Evolutionary conservation across 208 protist species (phyloP).

Genomic region (Leishmania lainsoni): DNA sequence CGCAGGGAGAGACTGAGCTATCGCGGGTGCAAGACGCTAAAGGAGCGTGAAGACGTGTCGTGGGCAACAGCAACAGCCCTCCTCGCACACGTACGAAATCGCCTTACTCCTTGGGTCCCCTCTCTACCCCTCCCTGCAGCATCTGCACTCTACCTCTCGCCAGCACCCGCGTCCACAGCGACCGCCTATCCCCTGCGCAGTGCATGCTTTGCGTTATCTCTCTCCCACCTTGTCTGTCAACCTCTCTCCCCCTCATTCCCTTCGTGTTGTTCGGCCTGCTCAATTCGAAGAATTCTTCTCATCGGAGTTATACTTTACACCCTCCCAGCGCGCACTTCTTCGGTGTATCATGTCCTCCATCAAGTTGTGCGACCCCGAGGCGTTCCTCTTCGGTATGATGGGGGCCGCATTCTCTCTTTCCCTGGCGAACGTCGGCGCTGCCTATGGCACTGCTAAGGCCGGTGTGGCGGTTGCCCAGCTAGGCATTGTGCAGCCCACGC

Average conservation of each 20-base stretch:
- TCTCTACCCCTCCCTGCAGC: too few relatives aligned
- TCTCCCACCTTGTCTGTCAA: not conserved
- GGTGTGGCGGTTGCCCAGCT: constrained; percentile 96
- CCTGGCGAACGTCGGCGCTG: constrained; percentile 95
- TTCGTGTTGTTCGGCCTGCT: not conserved
- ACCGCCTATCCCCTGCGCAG: not conserved
- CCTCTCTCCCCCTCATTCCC: not conserved
- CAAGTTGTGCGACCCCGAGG: constrained; percentile 59
- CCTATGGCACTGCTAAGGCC: constrained; percentile 98
- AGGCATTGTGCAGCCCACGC: constrained; percentile 94
- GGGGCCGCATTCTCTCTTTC: constrained; percentile 90
- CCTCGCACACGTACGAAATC: not conserved
- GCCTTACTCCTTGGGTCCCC: too few relatives aligned
- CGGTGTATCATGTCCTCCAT: constrained; percentile 8
- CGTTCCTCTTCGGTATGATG: constrained; percentile 95
- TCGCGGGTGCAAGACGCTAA: not conserved
- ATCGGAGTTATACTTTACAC: not conserved
- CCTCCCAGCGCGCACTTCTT: not conserved
- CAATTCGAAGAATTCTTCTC: not conserved
- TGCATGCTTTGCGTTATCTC: not conserved
- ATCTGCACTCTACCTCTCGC: not conserved
- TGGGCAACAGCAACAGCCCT: too few relatives aligned
- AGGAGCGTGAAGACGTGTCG: not conserved
- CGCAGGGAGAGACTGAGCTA: too few relatives aligned
- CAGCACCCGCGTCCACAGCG: not conserved